These are phyloP conservation scores for Neurospora sp. DNA, from an alignment of 495 filamentous ascomycete genomes.

Conservation along the genomic window DNA sequence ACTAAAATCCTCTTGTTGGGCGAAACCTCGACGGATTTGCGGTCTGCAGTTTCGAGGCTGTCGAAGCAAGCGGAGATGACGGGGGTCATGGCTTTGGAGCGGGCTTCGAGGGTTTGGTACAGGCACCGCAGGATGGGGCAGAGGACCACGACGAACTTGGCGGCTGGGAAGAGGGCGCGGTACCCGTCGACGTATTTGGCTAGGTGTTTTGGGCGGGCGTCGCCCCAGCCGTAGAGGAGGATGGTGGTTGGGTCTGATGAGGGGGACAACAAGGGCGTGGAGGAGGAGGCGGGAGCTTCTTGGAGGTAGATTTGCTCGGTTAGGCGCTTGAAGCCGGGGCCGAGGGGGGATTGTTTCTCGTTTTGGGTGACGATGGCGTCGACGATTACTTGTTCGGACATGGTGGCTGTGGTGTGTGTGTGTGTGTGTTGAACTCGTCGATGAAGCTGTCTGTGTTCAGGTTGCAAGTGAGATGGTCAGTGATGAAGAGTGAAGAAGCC, in stretches of 20 bases:
- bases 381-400: background rate
- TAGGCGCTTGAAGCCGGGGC: constrained; percentile 27
- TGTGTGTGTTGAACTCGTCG: background rate
- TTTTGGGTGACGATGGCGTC: background rate
- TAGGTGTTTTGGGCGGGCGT: constrained; percentile 42
- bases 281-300: constrained; percentile 1
- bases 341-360: background rate
- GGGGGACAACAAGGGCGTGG: constrained; percentile 1
- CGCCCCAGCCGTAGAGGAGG: constrained; percentile 46
- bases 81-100: constrained; percentile 38
- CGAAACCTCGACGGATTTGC: background rate
- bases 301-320: constrained; percentile 29
- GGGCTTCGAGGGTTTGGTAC: constrained; percentile 29
- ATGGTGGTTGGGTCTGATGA: constrained; percentile 27
- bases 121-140: constrained; percentile 37
- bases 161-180: constrained; percentile 35
- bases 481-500: background rate
- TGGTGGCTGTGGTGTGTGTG: background rate
- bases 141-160: constrained; percentile 38
- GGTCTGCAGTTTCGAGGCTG: background rate
- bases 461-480: background rate
- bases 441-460: background rate
- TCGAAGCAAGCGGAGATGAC: constrained; percentile 36
- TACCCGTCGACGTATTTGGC: constrained; percentile 45
- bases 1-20: constrained; percentile 29